Conservation (phyloP, 805 yeast genomes). For the Kluyveromyces lactis region DNA sequence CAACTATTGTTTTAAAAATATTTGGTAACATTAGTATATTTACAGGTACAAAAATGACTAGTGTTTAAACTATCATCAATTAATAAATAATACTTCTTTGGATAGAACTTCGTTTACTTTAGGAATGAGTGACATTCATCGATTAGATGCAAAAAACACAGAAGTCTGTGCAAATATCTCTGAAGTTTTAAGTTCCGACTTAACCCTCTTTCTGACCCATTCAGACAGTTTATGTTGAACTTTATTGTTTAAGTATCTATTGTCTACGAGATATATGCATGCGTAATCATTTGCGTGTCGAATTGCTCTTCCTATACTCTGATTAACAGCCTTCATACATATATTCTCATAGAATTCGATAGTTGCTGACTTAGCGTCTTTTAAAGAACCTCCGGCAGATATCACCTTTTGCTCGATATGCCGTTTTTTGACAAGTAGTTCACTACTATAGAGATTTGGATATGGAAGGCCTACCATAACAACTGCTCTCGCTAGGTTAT, state of each 20-base stretch:
- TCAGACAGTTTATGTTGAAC: slow-evolving; percentile 56
- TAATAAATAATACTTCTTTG: no score
- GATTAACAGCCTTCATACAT: slow-evolving; percentile 88
- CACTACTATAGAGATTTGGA: slow-evolving; percentile 80
- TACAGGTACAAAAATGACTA: slow-evolving; percentile 20
- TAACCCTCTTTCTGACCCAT: slow-evolving; percentile 56
- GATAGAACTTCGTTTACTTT: no score
- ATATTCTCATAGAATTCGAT: slow-evolving; percentile 66
- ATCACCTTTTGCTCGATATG: slow-evolving; percentile 50
- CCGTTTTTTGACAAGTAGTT: slow-evolving; percentile 59
- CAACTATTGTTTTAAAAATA: slow-evolving; percentile 20
- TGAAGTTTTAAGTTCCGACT: slow-evolving; percentile 11
- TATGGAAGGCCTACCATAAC: slow-evolving; percentile 83
- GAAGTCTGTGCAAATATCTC: slow-evolving; percentile 18
- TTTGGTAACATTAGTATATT: slow-evolving; percentile 22
- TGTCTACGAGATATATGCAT: slow-evolving; percentile 61
- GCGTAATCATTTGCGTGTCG: slow-evolving; percentile 80
- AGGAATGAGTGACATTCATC: not conserved
- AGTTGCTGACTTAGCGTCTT: slow-evolving; percentile 41
- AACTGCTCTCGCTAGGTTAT: slow-evolving; percentile 79
- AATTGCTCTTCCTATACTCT: slow-evolving; percentile 86
- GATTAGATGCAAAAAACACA: slow-evolving; percentile 13
- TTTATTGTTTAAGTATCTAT: slow-evolving; percentile 39
- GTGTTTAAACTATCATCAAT: no score
- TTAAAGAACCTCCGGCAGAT: slow-evolving; percentile 37